Evolutionary conservation across 805 yeast species (phyloP).

Genomic region (Saccharomycopsis sp.): DNA sequence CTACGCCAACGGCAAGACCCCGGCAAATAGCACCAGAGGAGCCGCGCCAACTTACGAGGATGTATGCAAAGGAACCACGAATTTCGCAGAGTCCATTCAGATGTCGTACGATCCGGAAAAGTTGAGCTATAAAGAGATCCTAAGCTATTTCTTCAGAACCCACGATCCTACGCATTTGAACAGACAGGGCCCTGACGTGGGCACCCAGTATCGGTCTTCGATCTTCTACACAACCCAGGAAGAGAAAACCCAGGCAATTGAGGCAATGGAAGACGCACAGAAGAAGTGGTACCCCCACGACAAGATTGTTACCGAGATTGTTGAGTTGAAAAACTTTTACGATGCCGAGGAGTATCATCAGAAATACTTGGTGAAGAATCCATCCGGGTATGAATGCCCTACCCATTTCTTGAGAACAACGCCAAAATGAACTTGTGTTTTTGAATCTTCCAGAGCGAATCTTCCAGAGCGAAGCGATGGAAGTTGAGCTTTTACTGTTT

Average conservation of each 20-base stretch:
- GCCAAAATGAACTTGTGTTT: too few relatives aligned
- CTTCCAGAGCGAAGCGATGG: too few relatives aligned
- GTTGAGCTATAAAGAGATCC: conserved; percentile 50
- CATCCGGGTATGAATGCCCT: conserved; percentile 84
- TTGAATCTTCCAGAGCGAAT: too few relatives aligned
- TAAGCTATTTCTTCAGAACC: conserved; percentile 80
- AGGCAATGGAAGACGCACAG: conserved; percentile 47
- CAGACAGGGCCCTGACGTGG: conserved; percentile 79
- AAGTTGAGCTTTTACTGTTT: too few relatives aligned
- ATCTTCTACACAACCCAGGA: conserved; percentile 53
- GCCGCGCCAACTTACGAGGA: conserved; percentile 41
- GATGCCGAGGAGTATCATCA: conserved; percentile 98
- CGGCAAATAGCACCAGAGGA: conserved; percentile 40
- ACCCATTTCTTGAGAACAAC: conserved; percentile 63
- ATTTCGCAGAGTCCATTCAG: conserved; percentile 75
- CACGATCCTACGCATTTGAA: conserved; percentile 90
- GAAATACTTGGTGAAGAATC: conserved; percentile 66
- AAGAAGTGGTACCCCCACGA: conserved; percentile 67
- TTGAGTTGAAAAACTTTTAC: conserved; percentile 60
- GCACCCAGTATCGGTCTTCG: conserved; percentile 86
- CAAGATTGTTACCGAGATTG: conserved; percentile 60
- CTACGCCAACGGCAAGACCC: conserved; percentile 69
- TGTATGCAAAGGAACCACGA: conserved; percentile 73
- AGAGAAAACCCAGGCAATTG: conserved; percentile 35
- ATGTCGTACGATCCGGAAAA: conserved; percentile 66